A percentile compares a stretch with the other conserved stretches of the same genome.
These are phyloP conservation scores for Fragilaria crotonensis DNA, from an alignment of 108 stramenopile genomes.

Conservation along the genomic window DNA sequence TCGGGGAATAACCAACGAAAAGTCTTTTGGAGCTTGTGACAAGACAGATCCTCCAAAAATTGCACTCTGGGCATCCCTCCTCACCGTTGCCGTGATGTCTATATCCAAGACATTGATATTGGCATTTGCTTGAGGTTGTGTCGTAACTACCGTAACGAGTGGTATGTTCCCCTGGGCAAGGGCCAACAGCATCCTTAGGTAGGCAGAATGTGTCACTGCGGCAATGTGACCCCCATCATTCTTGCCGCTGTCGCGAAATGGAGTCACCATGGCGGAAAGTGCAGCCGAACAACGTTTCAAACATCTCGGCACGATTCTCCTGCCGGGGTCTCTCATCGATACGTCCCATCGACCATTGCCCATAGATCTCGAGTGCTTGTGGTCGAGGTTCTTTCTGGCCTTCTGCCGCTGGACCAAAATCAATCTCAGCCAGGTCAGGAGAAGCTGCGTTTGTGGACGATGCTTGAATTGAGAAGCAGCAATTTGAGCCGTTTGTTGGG, in stretches of 20 bases:
- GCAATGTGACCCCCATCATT: conserved; percentile 16
- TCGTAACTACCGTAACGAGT: conserved; percentile 44
- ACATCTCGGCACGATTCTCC: no score
- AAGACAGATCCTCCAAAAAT: conserved; percentile 48
- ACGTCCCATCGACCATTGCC: conserved; percentile 50
- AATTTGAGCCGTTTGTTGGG: conserved; percentile 50
- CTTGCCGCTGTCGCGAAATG: no score
- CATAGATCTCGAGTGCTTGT: conserved; percentile 49
- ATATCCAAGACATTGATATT: conserved; percentile 67
- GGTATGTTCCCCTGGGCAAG: conserved; percentile 41
- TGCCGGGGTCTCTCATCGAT: conserved; percentile 45
- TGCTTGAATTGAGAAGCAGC: conserved; percentile 15
- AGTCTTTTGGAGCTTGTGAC: conserved; percentile 24
- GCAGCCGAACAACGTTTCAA: no score
- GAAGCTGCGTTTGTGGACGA: conserved; percentile 5
- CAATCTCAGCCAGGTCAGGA: conserved; percentile 48
- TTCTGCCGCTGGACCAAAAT: conserved; percentile 60
- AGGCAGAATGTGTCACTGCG: conserved; percentile 67
- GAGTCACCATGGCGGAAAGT: no score
- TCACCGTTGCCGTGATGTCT: conserved; percentile 20
- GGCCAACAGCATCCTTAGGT: conserved; percentile 47
- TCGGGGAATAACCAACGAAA: conserved; percentile 38
- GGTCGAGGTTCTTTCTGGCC: conserved; percentile 37
- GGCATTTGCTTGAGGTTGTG: conserved; percentile 41
- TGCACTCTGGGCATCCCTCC: conserved; percentile 15